These are phyloP conservation scores for Chlamydomonas sp. DNA, from an alignment of 139 green algal genomes.

Conservation along the genomic window DNA sequence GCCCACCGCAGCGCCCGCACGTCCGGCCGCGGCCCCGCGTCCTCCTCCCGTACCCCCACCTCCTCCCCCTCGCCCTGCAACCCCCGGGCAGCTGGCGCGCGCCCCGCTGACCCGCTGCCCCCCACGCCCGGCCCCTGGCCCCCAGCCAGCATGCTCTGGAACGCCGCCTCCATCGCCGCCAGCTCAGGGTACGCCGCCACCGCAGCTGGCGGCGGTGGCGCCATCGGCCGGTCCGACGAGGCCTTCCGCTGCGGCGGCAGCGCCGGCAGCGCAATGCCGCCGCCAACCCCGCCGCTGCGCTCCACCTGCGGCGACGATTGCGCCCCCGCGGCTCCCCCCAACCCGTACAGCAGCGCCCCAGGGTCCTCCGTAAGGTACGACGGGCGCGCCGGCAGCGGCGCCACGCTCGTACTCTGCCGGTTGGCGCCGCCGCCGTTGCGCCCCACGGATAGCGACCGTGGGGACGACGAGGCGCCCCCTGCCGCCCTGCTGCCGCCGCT, in stretches of 20 bases:
- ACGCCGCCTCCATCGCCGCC: conserved; percentile 64
- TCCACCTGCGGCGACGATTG: neutral
- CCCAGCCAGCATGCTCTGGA: conserved; percentile 39
- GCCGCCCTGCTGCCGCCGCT: neutral
- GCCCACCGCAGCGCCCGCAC: conserved; percentile 62
- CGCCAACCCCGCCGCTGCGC: neutral
- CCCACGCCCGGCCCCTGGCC: neutral
- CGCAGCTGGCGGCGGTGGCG: conserved; percentile 8
- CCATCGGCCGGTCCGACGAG: neutral
- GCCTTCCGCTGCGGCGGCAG: neutral
- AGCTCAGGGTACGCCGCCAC: conserved; percentile 58
- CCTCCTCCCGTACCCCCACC: neutral
- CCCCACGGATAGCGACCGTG: neutral
- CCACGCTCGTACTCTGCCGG: neutral
- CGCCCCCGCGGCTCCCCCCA: neutral
- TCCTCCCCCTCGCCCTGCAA: neutral
- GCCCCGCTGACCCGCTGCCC: neutral
- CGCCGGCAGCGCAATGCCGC: conserved; percentile 21
- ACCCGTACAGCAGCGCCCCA: conserved; percentile 19
- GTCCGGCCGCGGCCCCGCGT: conserved; percentile 23
- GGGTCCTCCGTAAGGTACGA: conserved; percentile 30
- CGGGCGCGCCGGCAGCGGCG: neutral
- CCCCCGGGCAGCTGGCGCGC: neutral
- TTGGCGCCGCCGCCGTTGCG: neutral
- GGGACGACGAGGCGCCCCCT: neutral